phyloP scores from a whole-genome alignment of 106 monocot genomes.

The Amphibolis antarctica region DNA sequence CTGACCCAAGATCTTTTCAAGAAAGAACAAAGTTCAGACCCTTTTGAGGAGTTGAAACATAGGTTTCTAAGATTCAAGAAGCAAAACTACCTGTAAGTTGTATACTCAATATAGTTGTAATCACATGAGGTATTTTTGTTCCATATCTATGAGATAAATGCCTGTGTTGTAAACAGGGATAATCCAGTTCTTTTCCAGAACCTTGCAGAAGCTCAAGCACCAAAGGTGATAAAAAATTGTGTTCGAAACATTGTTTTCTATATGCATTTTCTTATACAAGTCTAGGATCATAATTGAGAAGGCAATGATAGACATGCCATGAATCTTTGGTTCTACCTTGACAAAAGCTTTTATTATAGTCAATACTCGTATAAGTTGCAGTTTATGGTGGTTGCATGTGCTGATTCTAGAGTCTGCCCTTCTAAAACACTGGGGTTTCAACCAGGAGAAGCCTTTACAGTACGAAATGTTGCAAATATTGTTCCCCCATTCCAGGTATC shows the following conservation, averaged over 20 bases:
- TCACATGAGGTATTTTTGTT: background rate
- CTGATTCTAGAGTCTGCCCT: constrained; percentile 97
- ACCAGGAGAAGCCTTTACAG: constrained; percentile 93
- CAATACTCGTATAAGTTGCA: constrained; percentile 31
- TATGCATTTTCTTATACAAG: background rate
- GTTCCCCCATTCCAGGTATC: constrained; percentile 85
- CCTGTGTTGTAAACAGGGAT: constrained; percentile 41
- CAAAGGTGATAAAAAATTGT: constrained; percentile 43
- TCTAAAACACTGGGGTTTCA: constrained; percentile 72
- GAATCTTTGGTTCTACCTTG: background rate
- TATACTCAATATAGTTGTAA: background rate
- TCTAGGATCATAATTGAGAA: background rate
- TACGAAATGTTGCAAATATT: constrained; percentile 89
- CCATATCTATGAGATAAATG: constrained; percentile 2
- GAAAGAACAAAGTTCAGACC: constrained; percentile 29
- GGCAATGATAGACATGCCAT: background rate
- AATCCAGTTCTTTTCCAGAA: constrained; percentile 52
- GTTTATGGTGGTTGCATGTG: constrained; percentile 98
- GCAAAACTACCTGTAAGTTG: constrained; percentile 59
- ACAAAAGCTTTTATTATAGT: background rate
- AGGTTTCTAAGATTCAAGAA: constrained; percentile 77
- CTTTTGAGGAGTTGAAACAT: constrained; percentile 50
- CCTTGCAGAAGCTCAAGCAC: constrained; percentile 68
- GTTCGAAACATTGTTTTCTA: background rate
- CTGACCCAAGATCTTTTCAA: constrained; percentile 31